phyloP scores from a whole-genome alignment of 805 yeast species.

The Saccharomyces paradoxus region DNA sequence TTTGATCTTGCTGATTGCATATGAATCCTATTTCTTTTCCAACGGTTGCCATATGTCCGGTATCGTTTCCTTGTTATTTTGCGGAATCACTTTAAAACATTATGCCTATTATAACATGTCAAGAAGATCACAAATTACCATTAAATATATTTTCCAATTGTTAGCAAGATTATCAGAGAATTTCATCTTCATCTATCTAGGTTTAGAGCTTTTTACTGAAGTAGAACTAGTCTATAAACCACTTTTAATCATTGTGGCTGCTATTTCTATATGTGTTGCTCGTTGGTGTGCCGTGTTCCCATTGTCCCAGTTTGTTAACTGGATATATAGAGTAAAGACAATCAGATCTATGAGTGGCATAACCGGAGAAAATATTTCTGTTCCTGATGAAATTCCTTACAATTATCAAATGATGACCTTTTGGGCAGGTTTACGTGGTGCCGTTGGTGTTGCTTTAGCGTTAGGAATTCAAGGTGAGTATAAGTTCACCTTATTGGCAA shows the following conservation, averaged over 20 bases:
- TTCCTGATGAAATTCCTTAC: constrained; percentile 85
- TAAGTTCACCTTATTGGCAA: constrained; percentile 80
- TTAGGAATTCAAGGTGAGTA: constrained; percentile 95
- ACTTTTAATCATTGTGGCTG: constrained; percentile 79
- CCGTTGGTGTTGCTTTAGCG: constrained; percentile 98
- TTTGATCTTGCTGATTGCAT: constrained; percentile 79
- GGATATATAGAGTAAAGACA: constrained; percentile 57
- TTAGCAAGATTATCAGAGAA: constrained; percentile 93
- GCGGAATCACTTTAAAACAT: constrained; percentile 94
- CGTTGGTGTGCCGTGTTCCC: constrained; percentile 98
- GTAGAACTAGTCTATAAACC: constrained; percentile 95
- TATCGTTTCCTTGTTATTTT: constrained; percentile 84
- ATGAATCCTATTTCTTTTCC: constrained; percentile 93
- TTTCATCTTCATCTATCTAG: constrained; percentile 90
- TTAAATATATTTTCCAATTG: constrained; percentile 88
- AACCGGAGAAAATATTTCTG: constrained; percentile 23
- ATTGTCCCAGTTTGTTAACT: constrained; percentile 72
- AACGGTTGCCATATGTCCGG: constrained; percentile 99
- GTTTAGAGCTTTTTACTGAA: constrained; percentile 89
- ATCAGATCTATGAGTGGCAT: constrained; percentile 34
- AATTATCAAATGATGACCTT: constrained; percentile 97
- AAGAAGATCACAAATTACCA: constrained; percentile 90
- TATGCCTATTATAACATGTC: constrained; percentile 98
- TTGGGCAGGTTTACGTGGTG: constrained; percentile 99
- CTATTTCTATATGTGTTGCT: constrained; percentile 83